Conservation (phyloP, 108 stramenopile genomes). For the Chaetoceros tenuissimus region DNA sequence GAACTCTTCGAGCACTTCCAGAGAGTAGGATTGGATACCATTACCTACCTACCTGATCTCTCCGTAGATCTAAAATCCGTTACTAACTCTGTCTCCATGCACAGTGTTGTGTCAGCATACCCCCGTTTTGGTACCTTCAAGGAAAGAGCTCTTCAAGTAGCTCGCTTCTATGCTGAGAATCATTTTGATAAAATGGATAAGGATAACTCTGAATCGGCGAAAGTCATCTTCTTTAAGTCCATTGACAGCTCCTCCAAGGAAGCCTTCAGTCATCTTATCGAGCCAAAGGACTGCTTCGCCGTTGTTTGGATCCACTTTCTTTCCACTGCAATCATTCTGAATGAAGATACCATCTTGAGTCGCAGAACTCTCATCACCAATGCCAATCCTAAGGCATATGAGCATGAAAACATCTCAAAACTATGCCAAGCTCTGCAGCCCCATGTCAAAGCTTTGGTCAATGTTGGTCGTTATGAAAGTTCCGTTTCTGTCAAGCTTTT, state of each 20-base stretch:
- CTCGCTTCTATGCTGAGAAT: neutral
- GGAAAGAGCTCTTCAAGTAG: neutral
- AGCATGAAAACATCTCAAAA: neutral
- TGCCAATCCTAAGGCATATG: neutral
- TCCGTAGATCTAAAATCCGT: neutral
- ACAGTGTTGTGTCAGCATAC: neutral
- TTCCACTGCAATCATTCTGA: neutral
- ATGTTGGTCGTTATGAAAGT: no score
- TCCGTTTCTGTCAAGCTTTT: no score
- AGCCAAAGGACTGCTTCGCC: neutral
- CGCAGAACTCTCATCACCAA: neutral
- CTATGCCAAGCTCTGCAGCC: no score
- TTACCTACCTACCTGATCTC: neutral
- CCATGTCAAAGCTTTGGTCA: no score
- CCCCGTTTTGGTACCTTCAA: neutral
- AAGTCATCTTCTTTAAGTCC: neutral
- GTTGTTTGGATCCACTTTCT: neutral
- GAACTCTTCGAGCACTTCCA: neutral
- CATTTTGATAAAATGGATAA: neutral
- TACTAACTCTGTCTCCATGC: neutral
- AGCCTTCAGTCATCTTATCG: neutral
- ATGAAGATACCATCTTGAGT: neutral
- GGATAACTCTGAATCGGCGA: neutral
- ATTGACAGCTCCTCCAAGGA: neutral
- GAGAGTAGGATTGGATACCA: neutral